Evolutionary conservation across 2,329 filamentous ascomycete genomes (phyloP), one percentile per base, ranked within the genome.

Genomic region (Truncatella angustata): DNA sequence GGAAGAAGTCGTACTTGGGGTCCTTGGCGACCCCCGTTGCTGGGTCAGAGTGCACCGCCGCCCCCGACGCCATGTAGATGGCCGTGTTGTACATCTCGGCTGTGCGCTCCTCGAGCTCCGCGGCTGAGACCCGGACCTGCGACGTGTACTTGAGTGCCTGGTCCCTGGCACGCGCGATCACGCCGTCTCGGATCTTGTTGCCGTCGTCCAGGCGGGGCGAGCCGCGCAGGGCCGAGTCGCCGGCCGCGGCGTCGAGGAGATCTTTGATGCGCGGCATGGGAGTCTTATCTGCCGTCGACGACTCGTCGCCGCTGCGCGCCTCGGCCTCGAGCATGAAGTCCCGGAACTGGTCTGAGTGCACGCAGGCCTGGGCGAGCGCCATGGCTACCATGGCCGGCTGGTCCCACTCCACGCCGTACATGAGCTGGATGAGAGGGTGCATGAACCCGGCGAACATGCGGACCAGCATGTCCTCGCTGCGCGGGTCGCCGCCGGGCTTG

Each of bases 331-430:
- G 55, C 24, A 94, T 74, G 55, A 86, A 81, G 0, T 67, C 57
- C 1, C 70, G 72, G 2, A 87, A 74, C 67, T 79, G 79, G 39
- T 77, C 70, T 5, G 76, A 71, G 63, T 95, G 90, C 2, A 91
- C 81, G 6, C 87, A 83, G 1, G 87, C 77, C 71, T 95, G 86
- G 1, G 91, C 90, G 16, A 96, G 80, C 1, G 76, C 91, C 70
- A 93, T 83, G 5, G 91, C 90, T 24, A 96, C 78, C 54, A 96
- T 84, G 34, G 88, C 88, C 2, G 90, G 90, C 64, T 96, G 90
- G 9, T 79, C 67, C 73, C 91, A 96, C 65, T 96, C 91, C 32
- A 96, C 66, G 4, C 88, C 91, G 64, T 91, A 96, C 45, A 91
- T 49, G 18, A 96, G 78, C 65, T 96, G 90, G 56, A 96, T 92